phyloP scores from a whole-genome alignment of 768 basidiomycete genomes.

The Collybiopsis luxurians region DNA sequence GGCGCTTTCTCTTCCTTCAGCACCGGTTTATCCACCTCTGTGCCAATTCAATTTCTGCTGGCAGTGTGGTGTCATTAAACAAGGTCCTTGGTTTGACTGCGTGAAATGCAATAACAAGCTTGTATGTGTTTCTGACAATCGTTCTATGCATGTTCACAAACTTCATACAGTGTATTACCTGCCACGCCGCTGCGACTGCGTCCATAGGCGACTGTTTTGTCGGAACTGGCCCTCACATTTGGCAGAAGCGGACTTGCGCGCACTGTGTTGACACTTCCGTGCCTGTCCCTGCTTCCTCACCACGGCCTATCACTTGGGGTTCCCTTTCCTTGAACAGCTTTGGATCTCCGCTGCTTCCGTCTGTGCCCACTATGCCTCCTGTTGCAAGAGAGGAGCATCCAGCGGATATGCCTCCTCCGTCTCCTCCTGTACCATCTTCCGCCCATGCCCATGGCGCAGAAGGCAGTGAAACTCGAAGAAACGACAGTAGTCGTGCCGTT shows the following conservation, averaged over 20 bases:
- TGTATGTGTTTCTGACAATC: slow-evolving; percentile 23
- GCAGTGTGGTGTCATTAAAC: slow-evolving; percentile 28
- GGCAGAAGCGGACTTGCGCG: slow-evolving; percentile 22
- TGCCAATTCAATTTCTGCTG: slow-evolving; percentile 29
- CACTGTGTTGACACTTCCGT: slow-evolving; percentile 11
- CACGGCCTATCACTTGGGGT: neutral
- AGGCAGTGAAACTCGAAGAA: neutral
- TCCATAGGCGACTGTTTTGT: slow-evolving; percentile 18
- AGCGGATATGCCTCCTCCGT: neutral
- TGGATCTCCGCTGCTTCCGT: neutral
- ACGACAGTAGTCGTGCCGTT: slow-evolving; percentile 29
- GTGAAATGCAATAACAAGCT: slow-evolving; percentile 32
- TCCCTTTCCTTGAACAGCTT: slow-evolving; percentile 3
- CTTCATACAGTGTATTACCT: slow-evolving; percentile 33
- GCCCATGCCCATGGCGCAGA: neutral
- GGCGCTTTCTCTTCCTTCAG: slow-evolving; percentile 11
- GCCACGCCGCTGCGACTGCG: slow-evolving; percentile 18
- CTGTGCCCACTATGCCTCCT: slow-evolving; percentile 5
- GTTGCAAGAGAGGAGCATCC: neutral
- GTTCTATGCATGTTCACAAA: slow-evolving; percentile 9
- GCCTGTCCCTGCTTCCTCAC: slow-evolving; percentile 13
- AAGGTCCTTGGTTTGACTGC: slow-evolving; percentile 33
- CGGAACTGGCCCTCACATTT: slow-evolving; percentile 25
- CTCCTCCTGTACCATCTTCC: neutral
- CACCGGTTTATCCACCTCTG: slow-evolving; percentile 15